These are phyloP conservation scores for Rhizophagus sp. DNA, from an alignment of 192 early-diverging fungal species.

Conservation along the genomic window DNA sequence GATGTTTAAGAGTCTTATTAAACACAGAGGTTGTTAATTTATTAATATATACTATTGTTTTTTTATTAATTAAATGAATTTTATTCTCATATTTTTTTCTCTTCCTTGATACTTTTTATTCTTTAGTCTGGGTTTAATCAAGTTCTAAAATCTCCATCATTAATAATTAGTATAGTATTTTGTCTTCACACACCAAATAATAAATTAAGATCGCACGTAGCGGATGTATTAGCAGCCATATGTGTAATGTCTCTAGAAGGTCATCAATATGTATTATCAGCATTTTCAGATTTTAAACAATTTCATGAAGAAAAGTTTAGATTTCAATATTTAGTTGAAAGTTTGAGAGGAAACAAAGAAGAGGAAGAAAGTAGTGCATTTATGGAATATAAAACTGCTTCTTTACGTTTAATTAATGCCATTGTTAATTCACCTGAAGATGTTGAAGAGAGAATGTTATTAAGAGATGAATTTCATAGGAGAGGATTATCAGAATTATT, in stretches of 20 bases:
- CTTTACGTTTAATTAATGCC: slow-evolving; percentile 47
- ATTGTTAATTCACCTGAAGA: slow-evolving; percentile 47
- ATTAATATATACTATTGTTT: neutral
- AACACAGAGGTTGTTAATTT: slow-evolving; percentile 48
- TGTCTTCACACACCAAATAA: slow-evolving; percentile 43
- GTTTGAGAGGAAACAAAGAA: slow-evolving; percentile 25
- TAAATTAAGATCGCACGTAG: slow-evolving; percentile 46
- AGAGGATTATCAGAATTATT: slow-evolving; percentile 53
- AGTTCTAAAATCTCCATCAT: slow-evolving; percentile 40
- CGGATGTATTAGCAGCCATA: slow-evolving; percentile 48
- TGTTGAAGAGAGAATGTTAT: slow-evolving; percentile 42
- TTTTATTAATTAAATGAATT: slow-evolving; percentile 3
- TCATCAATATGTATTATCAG: slow-evolving; percentile 43
- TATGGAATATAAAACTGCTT: slow-evolving; percentile 45
- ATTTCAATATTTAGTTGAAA: slow-evolving; percentile 53
- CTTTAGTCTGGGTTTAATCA: slow-evolving; percentile 47
- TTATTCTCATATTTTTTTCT: neutral
- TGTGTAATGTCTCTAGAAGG: slow-evolving; percentile 48
- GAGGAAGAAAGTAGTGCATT: slow-evolving; percentile 8
- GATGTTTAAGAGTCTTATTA: slow-evolving; percentile 49
- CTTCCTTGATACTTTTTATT: no score
- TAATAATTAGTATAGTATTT: slow-evolving; percentile 40
- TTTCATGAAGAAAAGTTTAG: slow-evolving; percentile 54
- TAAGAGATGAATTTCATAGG: slow-evolving; percentile 49
- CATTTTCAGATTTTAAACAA: slow-evolving; percentile 48